Percentiles rank a stretch among this genome's conserved stretches.
These are phyloP conservation scores for Tuber aestivum DNA, from an alignment of 495 filamentous ascomycete species.

Conservation along the genomic window DNA sequence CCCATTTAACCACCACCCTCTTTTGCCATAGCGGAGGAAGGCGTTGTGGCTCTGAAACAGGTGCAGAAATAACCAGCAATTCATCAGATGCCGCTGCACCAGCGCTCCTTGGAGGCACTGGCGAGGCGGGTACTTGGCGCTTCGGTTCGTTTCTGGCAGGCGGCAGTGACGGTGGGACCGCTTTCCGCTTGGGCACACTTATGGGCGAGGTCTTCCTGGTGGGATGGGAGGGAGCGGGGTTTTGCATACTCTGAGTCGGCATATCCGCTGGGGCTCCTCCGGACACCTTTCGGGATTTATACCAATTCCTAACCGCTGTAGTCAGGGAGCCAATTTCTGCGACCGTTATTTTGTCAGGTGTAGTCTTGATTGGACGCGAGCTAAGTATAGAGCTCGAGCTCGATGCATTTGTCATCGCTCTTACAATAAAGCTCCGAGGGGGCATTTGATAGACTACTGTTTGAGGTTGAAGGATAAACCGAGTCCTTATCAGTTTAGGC, in stretches of 20 bases:
- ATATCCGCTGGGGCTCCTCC: conserved; percentile 52
- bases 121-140: conserved; percentile 46
- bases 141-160: conserved; percentile 40
- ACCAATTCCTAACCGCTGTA: conserved; percentile 79
- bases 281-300: conserved; percentile 47
- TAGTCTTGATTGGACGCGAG: conserved; percentile 16
- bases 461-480: conserved; percentile 33
- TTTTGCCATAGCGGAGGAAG: conserved; percentile 35
- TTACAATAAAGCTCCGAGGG: conserved; percentile 43
- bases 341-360: conserved; percentile 45
- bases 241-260: conserved; percentile 50
- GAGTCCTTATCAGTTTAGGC: neutral
- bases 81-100: conserved; percentile 46
- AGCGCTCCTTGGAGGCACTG: conserved; percentile 43
- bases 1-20: conserved; percentile 27
- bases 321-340: conserved; percentile 66
- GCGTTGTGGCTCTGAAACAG: conserved; percentile 57
- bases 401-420: conserved; percentile 24
- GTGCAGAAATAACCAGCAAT: conserved; percentile 56
- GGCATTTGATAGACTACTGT: conserved; percentile 48
- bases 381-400: conserved; percentile 15
- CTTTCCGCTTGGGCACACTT: conserved; percentile 57
- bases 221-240: conserved; percentile 57
- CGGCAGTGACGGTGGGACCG: conserved; percentile 48
- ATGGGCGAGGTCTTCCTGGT: conserved; percentile 55